These are phyloP conservation scores for Kluyveromyces marxianus DNA, from an alignment of 1,139 yeast genomes.

Conservation along the genomic window DNA sequence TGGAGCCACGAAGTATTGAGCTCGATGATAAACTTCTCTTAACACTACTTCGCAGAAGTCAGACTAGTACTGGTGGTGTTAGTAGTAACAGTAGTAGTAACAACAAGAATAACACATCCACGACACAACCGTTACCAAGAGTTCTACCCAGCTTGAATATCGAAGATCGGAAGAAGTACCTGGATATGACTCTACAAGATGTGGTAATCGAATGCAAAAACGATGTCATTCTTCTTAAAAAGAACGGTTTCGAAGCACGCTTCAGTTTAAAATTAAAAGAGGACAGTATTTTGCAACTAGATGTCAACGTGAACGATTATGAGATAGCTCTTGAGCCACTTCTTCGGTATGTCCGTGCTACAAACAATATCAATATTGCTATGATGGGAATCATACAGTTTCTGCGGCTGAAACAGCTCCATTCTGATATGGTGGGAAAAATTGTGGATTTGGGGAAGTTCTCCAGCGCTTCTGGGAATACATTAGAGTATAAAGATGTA, in stretches of 20 bases:
- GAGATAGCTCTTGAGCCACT: conserved; percentile 1
- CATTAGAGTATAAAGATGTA: not conserved
- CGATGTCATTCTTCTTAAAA: not conserved
- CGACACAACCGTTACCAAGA: not conserved
- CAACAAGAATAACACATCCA: too few relatives aligned
- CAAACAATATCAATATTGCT: conserved; percentile 1
- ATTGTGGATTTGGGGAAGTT: not conserved
- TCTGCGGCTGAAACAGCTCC: not conserved
- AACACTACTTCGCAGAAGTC: not conserved
- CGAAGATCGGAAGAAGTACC: not conserved
- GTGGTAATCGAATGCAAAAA: not conserved
- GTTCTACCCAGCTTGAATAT: conserved; percentile 4
- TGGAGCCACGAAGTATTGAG: not conserved
- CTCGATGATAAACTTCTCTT: not conserved
- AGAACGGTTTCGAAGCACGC: not conserved
- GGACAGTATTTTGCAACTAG: not conserved
- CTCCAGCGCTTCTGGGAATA: not conserved
- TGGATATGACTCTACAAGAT: not conserved
- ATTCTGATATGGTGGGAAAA: not conserved
- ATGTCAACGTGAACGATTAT: not conserved
- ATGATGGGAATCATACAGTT: conserved; percentile 2
- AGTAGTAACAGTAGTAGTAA: too few relatives aligned
- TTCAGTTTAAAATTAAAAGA: not conserved
- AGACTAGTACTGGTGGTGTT: too few relatives aligned
- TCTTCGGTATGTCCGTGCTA: not conserved